Percentiles rank a stretch among this genome's conserved stretches.
phyloP scores from a whole-genome alignment of 352 stramenopile species.

The Phytophthora fragariae region DNA sequence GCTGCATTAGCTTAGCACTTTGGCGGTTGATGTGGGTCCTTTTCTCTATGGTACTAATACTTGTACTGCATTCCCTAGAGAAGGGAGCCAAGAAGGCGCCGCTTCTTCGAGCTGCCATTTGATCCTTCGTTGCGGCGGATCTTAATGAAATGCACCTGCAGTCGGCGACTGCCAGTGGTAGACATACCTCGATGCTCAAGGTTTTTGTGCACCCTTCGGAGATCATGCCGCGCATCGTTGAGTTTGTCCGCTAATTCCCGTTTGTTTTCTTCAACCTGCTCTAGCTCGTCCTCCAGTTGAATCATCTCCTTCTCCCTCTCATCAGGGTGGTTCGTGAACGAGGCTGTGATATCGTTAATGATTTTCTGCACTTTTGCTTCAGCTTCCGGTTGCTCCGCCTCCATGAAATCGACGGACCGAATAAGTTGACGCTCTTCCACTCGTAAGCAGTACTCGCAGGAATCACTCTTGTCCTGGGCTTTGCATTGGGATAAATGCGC shows the following conservation, averaged over 20 bases:
- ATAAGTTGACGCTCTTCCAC: conserved; percentile 58
- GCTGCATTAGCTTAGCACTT: neutral
- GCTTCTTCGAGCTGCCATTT: conserved; percentile 33
- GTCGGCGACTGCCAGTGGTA: conserved; percentile 17
- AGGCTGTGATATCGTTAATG: conserved; percentile 58
- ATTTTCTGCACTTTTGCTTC: conserved; percentile 61
- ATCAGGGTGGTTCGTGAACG: conserved; percentile 44
- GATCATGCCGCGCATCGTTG: conserved; percentile 23
- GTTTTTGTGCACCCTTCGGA: conserved; percentile 50
- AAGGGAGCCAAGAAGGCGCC: conserved; percentile 26
- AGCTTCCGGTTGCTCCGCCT: conserved; percentile 58
- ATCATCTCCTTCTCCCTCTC: conserved; percentile 54
- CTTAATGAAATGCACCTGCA: conserved; percentile 64
- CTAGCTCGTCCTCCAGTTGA: conserved; percentile 67
- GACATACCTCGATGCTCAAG: conserved; percentile 42
- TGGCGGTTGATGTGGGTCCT: neutral
- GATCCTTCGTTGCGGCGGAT: conserved; percentile 21
- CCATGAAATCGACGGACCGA: conserved; percentile 57
- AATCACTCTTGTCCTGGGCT: conserved; percentile 33
- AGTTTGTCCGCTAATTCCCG: conserved; percentile 55
- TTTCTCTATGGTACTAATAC: conserved; percentile 19
- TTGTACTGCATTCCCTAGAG: conserved; percentile 6
- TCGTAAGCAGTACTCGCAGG: conserved; percentile 67
- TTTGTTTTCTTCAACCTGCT: conserved; percentile 66
- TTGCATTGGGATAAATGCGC: conserved; percentile 62